Evolutionary conservation across 345 rosid species (phyloP).

Genomic region (Trapa incisa): DNA sequence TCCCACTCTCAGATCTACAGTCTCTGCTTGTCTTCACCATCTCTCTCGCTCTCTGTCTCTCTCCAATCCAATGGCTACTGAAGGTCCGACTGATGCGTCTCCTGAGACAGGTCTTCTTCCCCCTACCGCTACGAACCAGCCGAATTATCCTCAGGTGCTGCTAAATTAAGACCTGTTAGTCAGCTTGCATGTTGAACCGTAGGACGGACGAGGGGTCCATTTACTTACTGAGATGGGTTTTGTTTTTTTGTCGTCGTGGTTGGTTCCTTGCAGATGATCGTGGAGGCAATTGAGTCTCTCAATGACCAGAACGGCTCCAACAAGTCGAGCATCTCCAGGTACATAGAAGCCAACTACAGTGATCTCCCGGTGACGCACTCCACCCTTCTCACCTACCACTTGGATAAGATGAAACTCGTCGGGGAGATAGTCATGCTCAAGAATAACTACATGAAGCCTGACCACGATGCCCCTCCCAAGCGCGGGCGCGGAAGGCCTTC

Average conservation of each 20-base stretch:
- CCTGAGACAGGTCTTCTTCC: neutral
- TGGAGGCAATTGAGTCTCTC: conserved; percentile 57
- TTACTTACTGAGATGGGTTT: neutral
- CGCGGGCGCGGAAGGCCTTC: conserved; percentile 94
- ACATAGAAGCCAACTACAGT: conserved; percentile 45
- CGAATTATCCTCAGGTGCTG: conserved; percentile 26
- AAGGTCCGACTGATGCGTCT: conserved; percentile 9
- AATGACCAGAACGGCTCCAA: conserved; percentile 39
- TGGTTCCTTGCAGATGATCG: conserved; percentile 38
- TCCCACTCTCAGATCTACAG: too few species aligned
- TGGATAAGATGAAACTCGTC: conserved; percentile 47
- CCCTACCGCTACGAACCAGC: conserved; percentile 11
- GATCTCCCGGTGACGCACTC: conserved; percentile 49
- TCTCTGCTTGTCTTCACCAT: neutral
- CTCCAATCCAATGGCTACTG: conserved; percentile 3
- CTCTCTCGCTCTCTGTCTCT: conserved; percentile 5
- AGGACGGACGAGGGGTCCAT: neutral
- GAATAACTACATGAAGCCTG: conserved; percentile 68
- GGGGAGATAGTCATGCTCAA: conserved; percentile 54
- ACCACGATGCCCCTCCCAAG: conserved; percentile 65
- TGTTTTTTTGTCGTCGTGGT: neutral
- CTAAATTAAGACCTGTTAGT: neutral
- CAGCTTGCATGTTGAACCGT: neutral
- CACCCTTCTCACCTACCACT: conserved; percentile 49
- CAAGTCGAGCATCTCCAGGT: conserved; percentile 43